Percentiles rank a stretch among this genome's conserved stretches.
Evolutionary conservation across 2,329 filamentous ascomycete genomes (phyloP).

Genomic region (Alternaria burnsii): DNA sequence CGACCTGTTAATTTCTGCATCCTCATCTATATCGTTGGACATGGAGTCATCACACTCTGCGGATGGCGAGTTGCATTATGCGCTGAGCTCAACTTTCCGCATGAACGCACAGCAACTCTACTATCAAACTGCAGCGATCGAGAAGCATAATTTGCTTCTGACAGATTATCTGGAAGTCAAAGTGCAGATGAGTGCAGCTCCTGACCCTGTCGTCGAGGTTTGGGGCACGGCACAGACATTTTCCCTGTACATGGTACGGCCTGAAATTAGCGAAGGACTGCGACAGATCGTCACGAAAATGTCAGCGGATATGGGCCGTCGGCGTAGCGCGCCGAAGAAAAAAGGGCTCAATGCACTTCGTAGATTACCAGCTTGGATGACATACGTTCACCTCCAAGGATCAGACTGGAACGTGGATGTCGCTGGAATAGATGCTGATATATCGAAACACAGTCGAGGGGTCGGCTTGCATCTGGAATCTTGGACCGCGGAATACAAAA

Average conservation of each 20-base stretch:
- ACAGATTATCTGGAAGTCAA: conserved; percentile 91
- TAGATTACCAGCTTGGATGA: conserved; percentile 81
- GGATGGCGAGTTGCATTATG: conserved; percentile 85
- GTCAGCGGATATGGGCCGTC: conserved; percentile 57
- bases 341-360: conserved; percentile 70
- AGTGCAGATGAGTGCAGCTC: conserved; percentile 81
- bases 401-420: conserved; percentile 90
- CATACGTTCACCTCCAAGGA: conserved; percentile 84
- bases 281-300: conserved; percentile 90
- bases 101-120: conserved; percentile 89
- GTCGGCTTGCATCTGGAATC: conserved; percentile 86
- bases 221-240: conserved; percentile 85
- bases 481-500: conserved; percentile 88
- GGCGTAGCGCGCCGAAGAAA: conserved; percentile 52
- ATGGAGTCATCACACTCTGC: conserved; percentile 94
- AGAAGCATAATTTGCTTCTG: conserved; percentile 84
- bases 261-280: conserved; percentile 91
- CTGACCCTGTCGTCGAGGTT: conserved; percentile 82
- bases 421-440: conserved; percentile 83
- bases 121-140: conserved; percentile 86
- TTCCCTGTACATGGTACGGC: conserved; percentile 85
- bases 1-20: conserved; percentile 92
- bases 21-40: conserved; percentile 92
- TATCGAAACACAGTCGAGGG: conserved; percentile 83
- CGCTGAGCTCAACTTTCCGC: conserved; percentile 80